These are phyloP conservation scores for Amylostereum areolatum DNA, from an alignment of 1,284 basidiomycete species.

Conservation along the genomic window DNA sequence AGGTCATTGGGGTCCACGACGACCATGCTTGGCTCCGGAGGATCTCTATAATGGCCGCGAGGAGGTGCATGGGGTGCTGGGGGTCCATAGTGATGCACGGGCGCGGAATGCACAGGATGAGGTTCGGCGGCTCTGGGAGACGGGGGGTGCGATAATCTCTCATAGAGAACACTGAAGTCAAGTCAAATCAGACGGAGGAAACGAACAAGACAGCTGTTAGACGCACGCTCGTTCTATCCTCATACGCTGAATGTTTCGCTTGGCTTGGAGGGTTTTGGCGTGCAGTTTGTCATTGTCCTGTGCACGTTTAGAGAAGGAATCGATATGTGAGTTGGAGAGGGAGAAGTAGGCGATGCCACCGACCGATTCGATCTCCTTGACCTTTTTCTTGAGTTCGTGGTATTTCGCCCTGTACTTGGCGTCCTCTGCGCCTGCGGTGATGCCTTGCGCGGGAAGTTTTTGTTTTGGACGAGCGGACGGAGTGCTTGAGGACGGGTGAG, in stretches of 20 bases:
- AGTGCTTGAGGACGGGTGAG: constrained; percentile 22
- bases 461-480: constrained; percentile 36
- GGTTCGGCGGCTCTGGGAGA: constrained; percentile 29
- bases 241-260: constrained; percentile 83
- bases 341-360: constrained; percentile 21
- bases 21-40: constrained; percentile 22
- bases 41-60: constrained; percentile 31
- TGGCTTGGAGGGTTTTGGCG: constrained; percentile 75
- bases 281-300: constrained; percentile 87
- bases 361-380: constrained; percentile 82
- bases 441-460: constrained; percentile 46
- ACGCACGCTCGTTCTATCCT: constrained; percentile 86
- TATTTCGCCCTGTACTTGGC: constrained; percentile 87
- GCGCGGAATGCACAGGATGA: constrained; percentile 10
- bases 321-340: constrained; percentile 15
- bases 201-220: too few relatives aligned
- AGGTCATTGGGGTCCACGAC: constrained; percentile 34
- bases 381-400: constrained; percentile 85
- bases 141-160: constrained; percentile 62
- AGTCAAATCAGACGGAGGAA: constrained; percentile 6
- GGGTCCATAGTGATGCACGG: constrained; percentile 5
- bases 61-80: constrained; percentile 27
- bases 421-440: constrained; percentile 78
- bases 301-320: background rate
- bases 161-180: constrained; percentile 61